Percentiles rank a stretch among this genome's conserved stretches.
phyloP scores from a whole-genome alignment of 805 yeast genomes.

The Yamadazyma laniorum region DNA sequence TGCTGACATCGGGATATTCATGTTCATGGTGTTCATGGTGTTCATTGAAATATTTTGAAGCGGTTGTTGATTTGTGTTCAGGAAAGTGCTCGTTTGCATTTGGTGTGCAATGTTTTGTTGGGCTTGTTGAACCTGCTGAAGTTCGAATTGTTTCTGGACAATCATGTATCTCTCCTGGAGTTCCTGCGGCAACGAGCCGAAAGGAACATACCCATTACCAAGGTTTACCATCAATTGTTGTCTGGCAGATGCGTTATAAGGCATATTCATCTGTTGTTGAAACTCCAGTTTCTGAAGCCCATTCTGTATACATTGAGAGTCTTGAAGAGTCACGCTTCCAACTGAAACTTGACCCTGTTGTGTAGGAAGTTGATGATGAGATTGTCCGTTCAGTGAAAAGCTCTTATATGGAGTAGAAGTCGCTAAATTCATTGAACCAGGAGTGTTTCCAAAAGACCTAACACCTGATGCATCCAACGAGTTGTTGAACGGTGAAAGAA shows the following conservation, averaged over 20 bases:
- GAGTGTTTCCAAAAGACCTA: slow-evolving; percentile 5
- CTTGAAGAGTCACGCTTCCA: not conserved
- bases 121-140: slow-evolving; percentile 12
- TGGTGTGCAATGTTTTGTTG: slow-evolving; percentile 9
- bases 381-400: not conserved
- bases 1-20: slow-evolving; percentile 14
- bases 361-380: not conserved
- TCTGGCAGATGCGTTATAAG: not conserved
- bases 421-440: slow-evolving; percentile 9
- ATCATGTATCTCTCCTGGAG: slow-evolving; percentile 19
- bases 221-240: slow-evolving; percentile 21
- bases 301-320: not conserved
- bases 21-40: slow-evolving; percentile 4
- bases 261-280: not conserved
- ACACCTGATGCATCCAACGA: slow-evolving; percentile 5
- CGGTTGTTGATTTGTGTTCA: slow-evolving; percentile 2
- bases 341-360: not conserved
- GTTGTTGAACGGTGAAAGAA: slow-evolving; percentile 10
- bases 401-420: slow-evolving; percentile 18
- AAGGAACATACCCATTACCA: slow-evolving; percentile 21
- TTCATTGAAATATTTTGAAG: slow-evolving; percentile 10
- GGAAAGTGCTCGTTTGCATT: not conserved
- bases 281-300: not conserved
- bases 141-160: slow-evolving; percentile 19
- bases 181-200: slow-evolving; percentile 17